Conservation (phyloP, 2,329 filamentous ascomycete species). For the Rugonectria rugulosa region DNA sequence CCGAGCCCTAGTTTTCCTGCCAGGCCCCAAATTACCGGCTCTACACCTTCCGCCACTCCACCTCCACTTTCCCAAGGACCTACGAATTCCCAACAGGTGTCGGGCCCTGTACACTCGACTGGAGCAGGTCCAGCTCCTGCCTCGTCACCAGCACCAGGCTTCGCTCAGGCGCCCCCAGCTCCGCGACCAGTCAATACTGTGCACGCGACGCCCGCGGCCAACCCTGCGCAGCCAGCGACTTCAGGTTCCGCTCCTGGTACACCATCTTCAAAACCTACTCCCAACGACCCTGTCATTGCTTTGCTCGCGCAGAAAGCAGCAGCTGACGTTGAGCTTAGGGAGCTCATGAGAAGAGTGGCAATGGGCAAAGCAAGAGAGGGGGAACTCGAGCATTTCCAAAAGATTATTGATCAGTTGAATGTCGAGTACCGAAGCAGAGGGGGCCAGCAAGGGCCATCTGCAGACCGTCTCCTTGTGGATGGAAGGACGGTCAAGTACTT, state of each 20-base stretch:
- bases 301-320: conserved; percentile 79
- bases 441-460: conserved; percentile 59
- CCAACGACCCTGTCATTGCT: conserved; percentile 80
- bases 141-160: conserved; percentile 27
- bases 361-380: conserved; percentile 74
- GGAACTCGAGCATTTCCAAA: conserved; percentile 79
- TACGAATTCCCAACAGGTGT: conserved; percentile 27
- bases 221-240: conserved; percentile 27
- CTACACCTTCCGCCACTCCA: conserved; percentile 31
- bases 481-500: conserved; percentile 66
- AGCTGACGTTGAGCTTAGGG: conserved; percentile 74
- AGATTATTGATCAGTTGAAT: conserved; percentile 82
- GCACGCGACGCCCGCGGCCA: conserved; percentile 28
- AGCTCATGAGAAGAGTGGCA: conserved; percentile 84
- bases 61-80: conserved; percentile 31
- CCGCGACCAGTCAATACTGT: conserved; percentile 25
- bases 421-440: conserved; percentile 62
- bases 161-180: conserved; percentile 41
- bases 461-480: conserved; percentile 63
- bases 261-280: conserved; percentile 34
- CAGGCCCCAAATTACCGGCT: conserved; percentile 25
- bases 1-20: conserved; percentile 30
- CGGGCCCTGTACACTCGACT: not conserved
- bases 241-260: conserved; percentile 25
- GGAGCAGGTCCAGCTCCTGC: conserved; percentile 14